Percentiles rank a stretch among this genome's conserved stretches.
Conservation (phyloP, 352 stramenopile species). For the Phytophthora kernoviae region DNA sequence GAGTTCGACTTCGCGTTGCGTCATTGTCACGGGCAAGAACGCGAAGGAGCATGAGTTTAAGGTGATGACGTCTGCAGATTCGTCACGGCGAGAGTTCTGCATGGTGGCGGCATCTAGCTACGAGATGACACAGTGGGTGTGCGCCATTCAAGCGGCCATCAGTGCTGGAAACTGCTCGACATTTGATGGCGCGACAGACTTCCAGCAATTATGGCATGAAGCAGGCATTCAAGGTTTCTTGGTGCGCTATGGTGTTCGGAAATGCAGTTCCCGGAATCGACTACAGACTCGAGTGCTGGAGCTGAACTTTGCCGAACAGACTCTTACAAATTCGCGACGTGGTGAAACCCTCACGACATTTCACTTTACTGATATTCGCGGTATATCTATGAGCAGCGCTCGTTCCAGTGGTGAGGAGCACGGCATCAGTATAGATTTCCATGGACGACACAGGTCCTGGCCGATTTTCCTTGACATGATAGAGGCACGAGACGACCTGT, state of each 20-base stretch:
- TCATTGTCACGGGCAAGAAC: constrained; percentile 58
- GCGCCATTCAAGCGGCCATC: constrained; percentile 81
- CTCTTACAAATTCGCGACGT: constrained; percentile 77
- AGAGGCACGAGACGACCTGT: constrained; percentile 75
- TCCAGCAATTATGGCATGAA: constrained; percentile 81
- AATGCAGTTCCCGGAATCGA: constrained; percentile 77
- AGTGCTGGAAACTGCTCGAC: constrained; percentile 78
- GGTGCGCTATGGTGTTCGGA: constrained; percentile 83
- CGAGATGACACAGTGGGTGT: constrained; percentile 85
- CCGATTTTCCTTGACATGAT: constrained; percentile 79
- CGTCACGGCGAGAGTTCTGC: constrained; percentile 63
- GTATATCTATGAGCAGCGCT: constrained; percentile 46
- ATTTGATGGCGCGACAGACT: constrained; percentile 72
- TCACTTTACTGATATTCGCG: constrained; percentile 71
- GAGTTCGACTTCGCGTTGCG: constrained; percentile 75
- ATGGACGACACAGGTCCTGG: constrained; percentile 70
- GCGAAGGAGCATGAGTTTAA: constrained; percentile 78
- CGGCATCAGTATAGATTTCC: constrained; percentile 73
- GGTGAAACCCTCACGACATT: constrained; percentile 80
- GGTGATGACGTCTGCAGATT: constrained; percentile 78
- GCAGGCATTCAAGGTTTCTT: constrained; percentile 81
- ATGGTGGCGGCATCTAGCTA: constrained; percentile 71
- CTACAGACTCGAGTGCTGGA: constrained; percentile 86
- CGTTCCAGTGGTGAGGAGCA: constrained; percentile 59
- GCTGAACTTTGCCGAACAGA: constrained; percentile 88